Conservation (phyloP, 805 yeast genomes). For the Ogataea salicorniae region DNA sequence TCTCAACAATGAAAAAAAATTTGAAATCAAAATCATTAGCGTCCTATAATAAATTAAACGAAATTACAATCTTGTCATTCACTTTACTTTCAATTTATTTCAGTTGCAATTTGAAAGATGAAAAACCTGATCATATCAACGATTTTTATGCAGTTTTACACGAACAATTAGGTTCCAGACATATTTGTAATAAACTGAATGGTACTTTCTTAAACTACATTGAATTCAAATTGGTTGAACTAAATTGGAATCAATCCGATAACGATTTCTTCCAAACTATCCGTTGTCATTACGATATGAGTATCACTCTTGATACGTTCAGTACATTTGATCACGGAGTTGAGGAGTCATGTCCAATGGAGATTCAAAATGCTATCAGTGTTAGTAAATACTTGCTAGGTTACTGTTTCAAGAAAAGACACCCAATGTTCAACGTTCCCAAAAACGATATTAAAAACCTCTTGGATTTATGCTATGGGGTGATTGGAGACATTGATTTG, state of each 20-base stretch:
- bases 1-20: slow-evolving; percentile 35
- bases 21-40: slow-evolving; percentile 37
- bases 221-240: slow-evolving; percentile 45
- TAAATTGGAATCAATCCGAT: slow-evolving; percentile 45
- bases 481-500: slow-evolving; percentile 62
- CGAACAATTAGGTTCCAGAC: slow-evolving; percentile 62
- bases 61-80: slow-evolving; percentile 36
- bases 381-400: slow-evolving; percentile 45
- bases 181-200: slow-evolving; percentile 60
- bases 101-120: slow-evolving; percentile 10
- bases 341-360: slow-evolving; percentile 32
- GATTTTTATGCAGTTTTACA: slow-evolving; percentile 61
- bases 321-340: slow-evolving; percentile 65
- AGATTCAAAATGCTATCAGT: slow-evolving; percentile 30
- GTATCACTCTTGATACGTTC: slow-evolving; percentile 52
- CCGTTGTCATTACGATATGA: slow-evolving; percentile 71
- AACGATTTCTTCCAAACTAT: slow-evolving; percentile 72
- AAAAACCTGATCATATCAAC: slow-evolving; percentile 26
- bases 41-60: slow-evolving; percentile 43
- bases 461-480: slow-evolving; percentile 66
- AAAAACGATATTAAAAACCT: slow-evolving; percentile 69
- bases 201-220: slow-evolving; percentile 60
- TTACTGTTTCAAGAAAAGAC: slow-evolving; percentile 48
- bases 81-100: slow-evolving; percentile 38
- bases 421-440: slow-evolving; percentile 54